Evolutionary conservation across 768 basidiomycete genomes (phyloP), one percentile per base, ranked within the genome.

Genomic region (Kwoniella shandongensis): DNA sequence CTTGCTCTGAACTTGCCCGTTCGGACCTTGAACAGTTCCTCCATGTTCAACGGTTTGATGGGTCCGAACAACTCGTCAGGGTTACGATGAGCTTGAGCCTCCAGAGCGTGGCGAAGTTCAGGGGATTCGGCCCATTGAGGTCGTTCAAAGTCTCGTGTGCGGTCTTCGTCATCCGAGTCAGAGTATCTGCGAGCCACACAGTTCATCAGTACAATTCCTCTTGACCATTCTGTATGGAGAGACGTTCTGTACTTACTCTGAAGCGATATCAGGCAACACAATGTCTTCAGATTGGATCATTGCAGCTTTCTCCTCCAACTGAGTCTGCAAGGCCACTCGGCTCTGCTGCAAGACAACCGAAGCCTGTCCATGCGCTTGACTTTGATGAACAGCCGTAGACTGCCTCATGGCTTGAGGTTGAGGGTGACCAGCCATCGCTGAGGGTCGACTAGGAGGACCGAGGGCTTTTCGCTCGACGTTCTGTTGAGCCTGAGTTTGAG

Each of bases 201-300:
- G n/a, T 1, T 39, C 1, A 26, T 56, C 45, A 56, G 46, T 38
- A 18, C 30, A 55, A n/a, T n/a, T n/a, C n/a, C n/a, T n/a, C n/a
- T n/a, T n/a, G 10, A 39, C 17, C 13, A 12, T 44, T 7, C 27
- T 13, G 36, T 11, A 7, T 27, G 11, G 5, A 20, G 11, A 36
- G 6, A 11, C 18, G 23, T 36, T 25, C 13, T 4, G 10, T 17
- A 75, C 76, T 62, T 61, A 79, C 78, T 97, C 94, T 78, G 89
- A 91, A 68, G 91, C 88, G 70, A 96, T 91, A 44, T 98, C 94
- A 0, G 94, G 93, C 17, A 99, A 80, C 66, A 93, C 73, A 15
- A 72, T 73, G 46, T 78, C 77, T 46, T 76, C 73, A 8, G 63
- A 57, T 25, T 67, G 65, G 26, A 70, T 51, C 59, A 69, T 51